phyloP scores from a whole-genome alignment of 306 rosid genomes.

The Dryas alaskensis region DNA sequence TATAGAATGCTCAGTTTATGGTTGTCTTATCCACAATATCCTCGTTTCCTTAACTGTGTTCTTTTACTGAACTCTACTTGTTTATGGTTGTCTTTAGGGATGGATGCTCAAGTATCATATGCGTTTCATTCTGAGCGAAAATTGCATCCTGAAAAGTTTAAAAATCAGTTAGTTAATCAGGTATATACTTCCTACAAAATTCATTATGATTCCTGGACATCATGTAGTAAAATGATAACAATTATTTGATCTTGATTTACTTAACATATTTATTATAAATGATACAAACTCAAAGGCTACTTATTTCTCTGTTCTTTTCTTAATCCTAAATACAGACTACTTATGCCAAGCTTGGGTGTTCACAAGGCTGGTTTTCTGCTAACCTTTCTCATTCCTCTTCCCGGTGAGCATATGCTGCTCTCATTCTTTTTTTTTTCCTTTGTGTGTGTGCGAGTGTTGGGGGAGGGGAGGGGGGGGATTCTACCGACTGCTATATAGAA shows the following conservation, averaged over 20 bases:
- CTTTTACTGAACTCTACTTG: conserved; percentile 7
- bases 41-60: neutral
- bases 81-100: conserved; percentile 46
- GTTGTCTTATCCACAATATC: neutral
- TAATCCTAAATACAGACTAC: conserved; percentile 52
- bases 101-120: conserved; percentile 98
- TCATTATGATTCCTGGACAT: conserved; percentile 3
- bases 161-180: conserved; percentile 84
- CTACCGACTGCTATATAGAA: too few species aligned
- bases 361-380: conserved; percentile 91
- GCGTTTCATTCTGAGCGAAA: conserved; percentile 95
- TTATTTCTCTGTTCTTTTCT: conserved; percentile 3
- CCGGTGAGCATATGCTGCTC: conserved; percentile 41
- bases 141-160: conserved; percentile 86
- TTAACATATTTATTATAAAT: neutral
- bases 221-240: too few species aligned
- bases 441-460: too few species aligned
- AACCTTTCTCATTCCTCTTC: conserved; percentile 56
- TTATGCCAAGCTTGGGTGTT: conserved; percentile 78
- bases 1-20: neutral
- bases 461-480: too few species aligned
- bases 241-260: neutral
- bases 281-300: neutral
- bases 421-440: too few species aligned
- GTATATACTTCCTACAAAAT: conserved; percentile 34